Percentiles rank a stretch among this genome's conserved stretches.
phyloP scores from a whole-genome alignment of 1,139 yeast genomes.

The Casaregolazyma lundiana region DNA sequence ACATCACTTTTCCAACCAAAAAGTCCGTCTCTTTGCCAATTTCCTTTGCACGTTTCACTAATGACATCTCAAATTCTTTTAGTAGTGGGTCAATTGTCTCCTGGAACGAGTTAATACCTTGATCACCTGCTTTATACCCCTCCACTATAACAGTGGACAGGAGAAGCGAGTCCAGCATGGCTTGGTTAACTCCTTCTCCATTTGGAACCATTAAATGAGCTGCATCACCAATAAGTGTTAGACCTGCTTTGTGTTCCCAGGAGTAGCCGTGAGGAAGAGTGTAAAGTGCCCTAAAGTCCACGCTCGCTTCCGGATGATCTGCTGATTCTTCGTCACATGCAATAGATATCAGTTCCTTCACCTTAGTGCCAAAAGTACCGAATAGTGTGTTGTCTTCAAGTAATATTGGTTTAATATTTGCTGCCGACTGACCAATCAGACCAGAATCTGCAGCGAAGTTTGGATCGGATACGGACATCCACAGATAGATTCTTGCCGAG shows the following conservation, averaged over 20 bases:
- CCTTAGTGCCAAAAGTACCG: background rate
- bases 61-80: background rate
- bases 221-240: slow-evolving; percentile 6
- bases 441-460: slow-evolving; percentile 1
- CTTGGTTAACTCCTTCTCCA: slow-evolving; percentile 6
- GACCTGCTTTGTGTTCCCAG: slow-evolving; percentile 2
- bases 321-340: background rate
- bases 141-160: background rate
- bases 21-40: background rate
- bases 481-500: background rate
- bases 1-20: background rate
- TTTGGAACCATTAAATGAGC: slow-evolving; percentile 4
- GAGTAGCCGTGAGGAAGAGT: slow-evolving; percentile 1
- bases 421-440: background rate
- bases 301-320: background rate
- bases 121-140: background rate
- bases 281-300: background rate
- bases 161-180: slow-evolving; percentile 1
- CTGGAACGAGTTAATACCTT: background rate
- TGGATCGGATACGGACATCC: background rate
- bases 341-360: slow-evolving; percentile 1
- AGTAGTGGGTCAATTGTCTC: background rate
- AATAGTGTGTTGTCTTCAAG: background rate
- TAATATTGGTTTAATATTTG: background rate
- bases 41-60: background rate